Base-by-base conservation (phyloP, 805 yeast genomes). In the Lipomyces mesembrius region DNA sequence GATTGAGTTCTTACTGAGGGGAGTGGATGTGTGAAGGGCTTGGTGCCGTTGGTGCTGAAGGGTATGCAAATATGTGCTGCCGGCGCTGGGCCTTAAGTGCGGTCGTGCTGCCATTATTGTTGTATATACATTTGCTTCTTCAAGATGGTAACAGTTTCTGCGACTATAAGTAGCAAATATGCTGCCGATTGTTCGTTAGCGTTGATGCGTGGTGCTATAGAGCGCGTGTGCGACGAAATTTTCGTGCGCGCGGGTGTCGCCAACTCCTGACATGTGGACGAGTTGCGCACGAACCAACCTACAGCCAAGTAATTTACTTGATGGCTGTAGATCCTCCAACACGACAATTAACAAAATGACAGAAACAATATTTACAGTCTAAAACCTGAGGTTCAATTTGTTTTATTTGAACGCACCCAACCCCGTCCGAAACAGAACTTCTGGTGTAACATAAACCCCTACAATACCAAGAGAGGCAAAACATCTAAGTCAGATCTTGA, bases 1-100 rank as follows among this genome's bases (percentile, higher is more conserved):
- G 77, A 84, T 85, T 37, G 87, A 89, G 60, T 84, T 73, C 84
- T 77, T 80, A 84, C 32, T 9, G 35, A 39, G 46, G n/a, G 61
- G 29, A 5, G 67, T 35, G 14, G 64, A 56, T 17, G 70, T 51
- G 69, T 27, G 67, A 53, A 25, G 11, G 20, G 11, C 60, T 37
- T 46, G 27, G 39, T n/a, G 39, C 46, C 14, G 34, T 32, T 55
- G 37, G 43, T 43, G 22, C 9, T 17, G 49, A n/a, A 43, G 14
- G 9, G 49, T 5, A 4, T 11, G 20, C 22, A 43, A n/a, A n/a
- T 43, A 43, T 17, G 25, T n/a, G 22, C 22, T n/a, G 49, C 49
- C 22, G 20, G 20, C 22, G 43, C 43, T 12, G 3, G 49, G 49
- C 22, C 22, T 17, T n/a, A 43, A n/a, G 49, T 43, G 20, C 8